These are phyloP conservation scores for Paxillus involutus DNA, from an alignment of 768 basidiomycete genomes.

Conservation along the genomic window DNA sequence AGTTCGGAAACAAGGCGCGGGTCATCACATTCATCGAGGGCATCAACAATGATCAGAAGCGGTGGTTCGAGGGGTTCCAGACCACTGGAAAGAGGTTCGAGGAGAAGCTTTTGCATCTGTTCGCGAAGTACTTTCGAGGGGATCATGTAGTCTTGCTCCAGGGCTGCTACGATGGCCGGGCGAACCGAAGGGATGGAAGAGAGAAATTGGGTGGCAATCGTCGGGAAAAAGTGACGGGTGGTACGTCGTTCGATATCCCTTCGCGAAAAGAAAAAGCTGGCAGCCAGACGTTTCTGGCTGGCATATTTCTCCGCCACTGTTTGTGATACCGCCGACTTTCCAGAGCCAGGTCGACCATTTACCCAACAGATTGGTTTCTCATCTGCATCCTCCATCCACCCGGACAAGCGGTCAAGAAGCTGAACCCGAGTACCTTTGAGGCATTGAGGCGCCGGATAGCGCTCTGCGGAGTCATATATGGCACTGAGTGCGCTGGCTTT, in stretches of 20 bases:
- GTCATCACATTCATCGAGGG: slow-evolving; percentile 28
- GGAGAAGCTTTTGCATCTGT: slow-evolving; percentile 27
- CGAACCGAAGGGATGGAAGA: slow-evolving; percentile 19
- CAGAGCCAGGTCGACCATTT: slow-evolving; percentile 18
- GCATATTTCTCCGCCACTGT: slow-evolving; percentile 29
- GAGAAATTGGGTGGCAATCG: slow-evolving; percentile 32
- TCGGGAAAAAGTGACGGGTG: slow-evolving; percentile 26
- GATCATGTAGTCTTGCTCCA: slow-evolving; percentile 26
- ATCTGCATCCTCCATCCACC: slow-evolving; percentile 5
- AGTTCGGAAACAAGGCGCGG: slow-evolving; percentile 25
- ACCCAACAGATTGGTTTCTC: slow-evolving; percentile 16
- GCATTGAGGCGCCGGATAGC: slow-evolving; percentile 9
- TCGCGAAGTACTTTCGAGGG: slow-evolving; percentile 28
- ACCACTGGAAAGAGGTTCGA: slow-evolving; percentile 16
- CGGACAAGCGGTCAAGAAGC: slow-evolving; percentile 4
- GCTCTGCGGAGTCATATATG: slow-evolving; percentile 8
- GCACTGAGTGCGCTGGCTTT: slow-evolving; percentile 13
- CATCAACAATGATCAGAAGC: slow-evolving; percentile 21
- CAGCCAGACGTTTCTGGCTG: slow-evolving; percentile 22
- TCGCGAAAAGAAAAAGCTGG: slow-evolving; percentile 38
- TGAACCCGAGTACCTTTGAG: slow-evolving; percentile 13
- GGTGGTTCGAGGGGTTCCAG: slow-evolving; percentile 9
- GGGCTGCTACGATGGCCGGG: slow-evolving; percentile 18
- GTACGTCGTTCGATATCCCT: slow-evolving; percentile 23
- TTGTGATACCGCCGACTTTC: slow-evolving; percentile 30